These are phyloP conservation scores for Rhizophagus sp. DNA, from an alignment of 192 early-diverging fungal species.

Conservation along the genomic window DNA sequence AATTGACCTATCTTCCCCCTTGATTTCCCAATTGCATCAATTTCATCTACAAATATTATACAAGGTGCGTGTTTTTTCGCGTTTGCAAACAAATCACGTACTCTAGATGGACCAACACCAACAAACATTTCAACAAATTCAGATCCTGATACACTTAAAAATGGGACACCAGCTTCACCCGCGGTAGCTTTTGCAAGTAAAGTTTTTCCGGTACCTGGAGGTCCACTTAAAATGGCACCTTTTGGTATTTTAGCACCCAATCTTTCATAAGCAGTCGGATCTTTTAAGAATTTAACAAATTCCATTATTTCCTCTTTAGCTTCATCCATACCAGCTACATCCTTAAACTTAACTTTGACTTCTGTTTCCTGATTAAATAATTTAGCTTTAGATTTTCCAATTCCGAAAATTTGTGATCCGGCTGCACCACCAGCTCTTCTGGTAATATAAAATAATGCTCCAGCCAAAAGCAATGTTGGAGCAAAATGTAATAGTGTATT, in stretches of 20 bases:
- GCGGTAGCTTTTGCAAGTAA: constrained; percentile 98
- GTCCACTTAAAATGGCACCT: constrained; percentile 93
- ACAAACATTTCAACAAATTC: constrained; percentile 99
- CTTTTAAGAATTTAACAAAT: constrained; percentile 99
- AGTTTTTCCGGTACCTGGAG: constrained; percentile 98
- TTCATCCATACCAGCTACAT: constrained; percentile 98
- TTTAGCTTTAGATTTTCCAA: constrained; percentile 94
- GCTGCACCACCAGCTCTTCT: constrained; percentile 70
- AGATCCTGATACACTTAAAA: constrained; percentile 97
- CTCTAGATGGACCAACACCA: constrained; percentile 91
- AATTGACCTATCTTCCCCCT: constrained; percentile 82
- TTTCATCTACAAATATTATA: constrained; percentile 99
- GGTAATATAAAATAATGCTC: constrained; percentile 86
- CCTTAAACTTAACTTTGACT: constrained; percentile 97
- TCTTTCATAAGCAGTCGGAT: constrained; percentile 86
- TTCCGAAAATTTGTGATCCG: constrained; percentile 84
- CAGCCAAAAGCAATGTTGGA: constrained; percentile 89
- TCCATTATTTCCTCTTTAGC: constrained; percentile 99
- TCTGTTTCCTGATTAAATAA: constrained; percentile 97
- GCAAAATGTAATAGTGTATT: constrained; percentile 86
- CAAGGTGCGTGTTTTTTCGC: constrained; percentile 98
- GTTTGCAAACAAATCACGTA: constrained; percentile 94
- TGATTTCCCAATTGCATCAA: constrained; percentile 99
- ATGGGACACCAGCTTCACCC: constrained; percentile 97
- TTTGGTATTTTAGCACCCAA: constrained; percentile 99